A percentile compares a stretch with the other conserved stretches of the same genome.
phyloP scores from a whole-genome alignment of 768 basidiomycete species.

The Leccinellum albellum region DNA sequence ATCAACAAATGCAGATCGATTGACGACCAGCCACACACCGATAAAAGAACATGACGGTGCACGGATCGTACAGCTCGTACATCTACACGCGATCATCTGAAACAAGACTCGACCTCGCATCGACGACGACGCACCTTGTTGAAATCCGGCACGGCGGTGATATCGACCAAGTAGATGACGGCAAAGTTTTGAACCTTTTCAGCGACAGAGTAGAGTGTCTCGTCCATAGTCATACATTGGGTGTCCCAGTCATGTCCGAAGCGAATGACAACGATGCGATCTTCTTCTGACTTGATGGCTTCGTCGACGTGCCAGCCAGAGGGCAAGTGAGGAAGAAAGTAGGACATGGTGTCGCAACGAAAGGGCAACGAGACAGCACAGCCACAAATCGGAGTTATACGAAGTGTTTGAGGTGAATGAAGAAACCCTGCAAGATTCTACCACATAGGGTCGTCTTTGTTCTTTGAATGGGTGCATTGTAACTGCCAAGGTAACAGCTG shows the following conservation, averaged over 20 bases:
- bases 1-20: neutral
- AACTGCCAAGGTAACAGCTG: neutral
- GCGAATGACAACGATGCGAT: conserved; percentile 88
- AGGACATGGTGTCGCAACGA: conserved; percentile 56
- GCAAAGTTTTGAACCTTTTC: conserved; percentile 99
- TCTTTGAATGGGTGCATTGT: neutral
- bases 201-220: conserved; percentile 85
- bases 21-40: conserved; percentile 49
- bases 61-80: conserved; percentile 98
- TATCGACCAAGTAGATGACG: conserved; percentile 92
- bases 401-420: neutral
- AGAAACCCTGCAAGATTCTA: neutral
- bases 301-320: conserved; percentile 99
- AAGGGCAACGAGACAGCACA: neutral
- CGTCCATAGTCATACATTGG: conserved; percentile 99
- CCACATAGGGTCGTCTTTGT: neutral
- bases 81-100: conserved; percentile 51
- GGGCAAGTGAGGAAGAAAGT: conserved; percentile 83
- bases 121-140: conserved; percentile 66
- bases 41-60: conserved; percentile 98
- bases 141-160: conserved; percentile 96
- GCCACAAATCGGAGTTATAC: neutral
- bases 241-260: conserved; percentile 94
- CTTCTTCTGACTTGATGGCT: conserved; percentile 97
- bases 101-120: neutral